These are phyloP conservation scores for Oropetium thomaeum DNA, from an alignment of 176 grass and related monocot genomes.

Conservation along the genomic window DNA sequence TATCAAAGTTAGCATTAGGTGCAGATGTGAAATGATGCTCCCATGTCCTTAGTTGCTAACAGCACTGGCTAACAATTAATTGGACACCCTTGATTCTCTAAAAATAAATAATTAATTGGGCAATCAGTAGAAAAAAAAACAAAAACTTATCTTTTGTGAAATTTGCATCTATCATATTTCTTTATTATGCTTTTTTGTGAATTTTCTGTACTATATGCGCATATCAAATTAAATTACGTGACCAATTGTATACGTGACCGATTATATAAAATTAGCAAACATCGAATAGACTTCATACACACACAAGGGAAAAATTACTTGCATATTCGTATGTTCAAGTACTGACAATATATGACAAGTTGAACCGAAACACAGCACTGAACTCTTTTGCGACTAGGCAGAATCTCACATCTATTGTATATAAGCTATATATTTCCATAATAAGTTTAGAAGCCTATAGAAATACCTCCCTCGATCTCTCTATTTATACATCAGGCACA, in stretches of 20 bases:
- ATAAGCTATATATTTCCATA: neutral
- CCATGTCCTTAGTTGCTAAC: too few relatives aligned
- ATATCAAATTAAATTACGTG: neutral
- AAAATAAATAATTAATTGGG: neutral
- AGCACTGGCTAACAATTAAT: too few relatives aligned
- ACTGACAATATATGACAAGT: constrained; percentile 15
- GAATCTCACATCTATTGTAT: constrained; percentile 10
- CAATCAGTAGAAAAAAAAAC: neutral
- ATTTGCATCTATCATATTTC: neutral
- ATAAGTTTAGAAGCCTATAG: neutral
- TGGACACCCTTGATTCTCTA: too few relatives aligned
- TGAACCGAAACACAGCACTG: constrained; percentile 1
- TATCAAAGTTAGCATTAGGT: too few relatives aligned
- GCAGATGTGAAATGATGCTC: too few relatives aligned
- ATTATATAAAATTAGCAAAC: neutral
- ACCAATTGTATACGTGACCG: too few relatives aligned
- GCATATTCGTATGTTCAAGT: neutral
- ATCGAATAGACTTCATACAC: neutral
- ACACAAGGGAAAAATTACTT: neutral
- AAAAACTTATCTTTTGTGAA: neutral
- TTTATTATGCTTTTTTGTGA: neutral
- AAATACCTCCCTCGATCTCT: constrained; percentile 12
- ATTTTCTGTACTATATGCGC: neutral
- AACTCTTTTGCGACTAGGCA: neutral
- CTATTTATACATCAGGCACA: constrained; percentile 11